Percentiles rank a stretch among this genome's conserved stretches.
phyloP scores from a whole-genome alignment of 768 basidiomycete genomes.

The Boletus tomentosulus region DNA sequence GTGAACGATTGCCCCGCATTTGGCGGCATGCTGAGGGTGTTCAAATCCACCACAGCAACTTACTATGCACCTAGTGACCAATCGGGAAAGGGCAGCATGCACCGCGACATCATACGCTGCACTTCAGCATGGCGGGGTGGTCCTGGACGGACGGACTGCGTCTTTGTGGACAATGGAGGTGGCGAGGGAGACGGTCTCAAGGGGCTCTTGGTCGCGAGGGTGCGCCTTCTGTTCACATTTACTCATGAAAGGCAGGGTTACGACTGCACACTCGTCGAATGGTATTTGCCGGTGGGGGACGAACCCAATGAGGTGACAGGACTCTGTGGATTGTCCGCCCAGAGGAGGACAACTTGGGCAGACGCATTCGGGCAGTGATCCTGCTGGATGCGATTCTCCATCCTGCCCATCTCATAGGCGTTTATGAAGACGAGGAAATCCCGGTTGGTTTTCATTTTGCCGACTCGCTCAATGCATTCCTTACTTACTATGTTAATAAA shows the following conservation, averaged over 20 bases:
- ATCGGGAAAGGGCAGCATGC: conserved; percentile 6
- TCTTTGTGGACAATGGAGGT: conserved; percentile 14
- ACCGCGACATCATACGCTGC: conserved; percentile 15
- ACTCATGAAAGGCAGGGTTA: conserved; percentile 9
- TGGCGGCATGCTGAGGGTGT: conserved; percentile 17
- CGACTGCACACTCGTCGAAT: conserved; percentile 30
- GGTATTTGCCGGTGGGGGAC: conserved; percentile 19
- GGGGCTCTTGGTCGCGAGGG: conserved; percentile 13
- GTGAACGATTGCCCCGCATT: background rate
- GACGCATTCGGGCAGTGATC: conserved; percentile 14
- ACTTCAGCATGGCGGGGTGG: conserved; percentile 12
- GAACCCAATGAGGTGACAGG: conserved; percentile 15
- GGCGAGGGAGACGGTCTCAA: conserved; percentile 11
- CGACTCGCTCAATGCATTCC: conserved; percentile 24
- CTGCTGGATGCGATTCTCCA: conserved; percentile 30
- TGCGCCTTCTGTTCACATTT: conserved; percentile 30
- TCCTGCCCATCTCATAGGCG: conserved; percentile 30
- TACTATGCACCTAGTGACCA: conserved; percentile 25
- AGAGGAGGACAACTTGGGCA: background rate
- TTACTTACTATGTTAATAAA: conserved; percentile 29
- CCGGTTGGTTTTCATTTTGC: conserved; percentile 16
- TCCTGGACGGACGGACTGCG: conserved; percentile 11
- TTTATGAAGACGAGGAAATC: conserved; percentile 19
- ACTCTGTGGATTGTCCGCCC: background rate
- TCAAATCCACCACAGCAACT: conserved; percentile 26